These are phyloP conservation scores for Pythium rhizo-oryzae DNA, from an alignment of 352 stramenopile genomes.

Conservation along the genomic window DNA sequence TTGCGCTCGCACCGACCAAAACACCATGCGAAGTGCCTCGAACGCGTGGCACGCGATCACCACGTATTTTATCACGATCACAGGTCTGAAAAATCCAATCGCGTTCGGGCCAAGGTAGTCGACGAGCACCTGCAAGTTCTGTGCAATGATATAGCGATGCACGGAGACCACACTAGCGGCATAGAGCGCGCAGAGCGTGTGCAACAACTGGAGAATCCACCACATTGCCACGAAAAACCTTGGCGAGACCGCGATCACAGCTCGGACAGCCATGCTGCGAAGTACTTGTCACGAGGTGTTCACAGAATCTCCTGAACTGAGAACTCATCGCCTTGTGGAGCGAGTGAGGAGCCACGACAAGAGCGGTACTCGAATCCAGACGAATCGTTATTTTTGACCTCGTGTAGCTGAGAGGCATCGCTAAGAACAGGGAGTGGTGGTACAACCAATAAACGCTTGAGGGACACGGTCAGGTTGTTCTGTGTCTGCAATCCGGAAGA, in stretches of 20 bases:
- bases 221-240: slow-evolving; percentile 9
- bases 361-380: too few species aligned
- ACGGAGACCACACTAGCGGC: slow-evolving; percentile 2
- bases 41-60: slow-evolving; percentile 6
- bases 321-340: not conserved
- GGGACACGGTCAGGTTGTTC: too few species aligned
- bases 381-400: too few species aligned
- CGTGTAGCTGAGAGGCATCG: too few species aligned
- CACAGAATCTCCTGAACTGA: too few species aligned
- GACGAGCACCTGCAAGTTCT: slow-evolving; percentile 8
- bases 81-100: slow-evolving; percentile 15
- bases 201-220: slow-evolving; percentile 10
- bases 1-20: slow-evolving; percentile 6
- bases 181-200: slow-evolving; percentile 5
- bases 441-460: not conserved
- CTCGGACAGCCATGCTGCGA: slow-evolving; percentile 1
- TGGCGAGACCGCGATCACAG: slow-evolving; percentile 10
- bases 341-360: too few species aligned
- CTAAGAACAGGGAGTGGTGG: too few species aligned
- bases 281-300: not conserved
- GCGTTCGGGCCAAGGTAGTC: slow-evolving; percentile 13
- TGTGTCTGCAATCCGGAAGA: too few species aligned
- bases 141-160: slow-evolving; percentile 17
- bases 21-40: not conserved
- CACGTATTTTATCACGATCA: slow-evolving; percentile 2